Conservation (phyloP, 768 basidiomycete genomes). For the Boletus reticulatus region DNA sequence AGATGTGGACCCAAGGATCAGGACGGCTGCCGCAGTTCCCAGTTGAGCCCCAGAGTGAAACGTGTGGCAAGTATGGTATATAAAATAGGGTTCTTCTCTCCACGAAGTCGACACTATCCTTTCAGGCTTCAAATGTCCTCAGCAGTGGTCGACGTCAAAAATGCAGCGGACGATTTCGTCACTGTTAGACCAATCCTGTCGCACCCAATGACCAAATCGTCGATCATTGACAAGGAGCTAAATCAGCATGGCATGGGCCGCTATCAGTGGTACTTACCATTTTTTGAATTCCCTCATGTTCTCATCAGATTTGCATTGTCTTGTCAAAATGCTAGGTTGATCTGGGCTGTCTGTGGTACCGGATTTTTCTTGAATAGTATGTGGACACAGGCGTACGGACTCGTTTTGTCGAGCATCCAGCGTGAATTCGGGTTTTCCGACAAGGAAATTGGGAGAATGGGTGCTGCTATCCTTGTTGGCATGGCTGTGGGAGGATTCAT, state of each 20-base stretch:
- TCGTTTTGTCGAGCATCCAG: conserved; percentile 4
- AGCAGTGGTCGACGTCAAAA: not conserved
- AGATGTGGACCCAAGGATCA: too few species aligned
- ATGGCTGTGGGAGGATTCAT: conserved; percentile 3
- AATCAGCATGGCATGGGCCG: conserved; percentile 12
- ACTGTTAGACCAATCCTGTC: not conserved
- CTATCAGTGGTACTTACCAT: conserved; percentile 14
- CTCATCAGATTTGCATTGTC: not conserved
- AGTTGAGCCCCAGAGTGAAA: too few species aligned
- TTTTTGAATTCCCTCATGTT: too few species aligned
- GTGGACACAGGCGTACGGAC: conserved; percentile 1
- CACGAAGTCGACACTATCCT: too few species aligned
- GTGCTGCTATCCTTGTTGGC: not conserved
- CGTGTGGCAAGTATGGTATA: too few species aligned
- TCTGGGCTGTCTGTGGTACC: conserved; percentile 13
- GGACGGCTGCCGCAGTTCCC: too few species aligned
- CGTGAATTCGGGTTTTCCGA: conserved; percentile 17
- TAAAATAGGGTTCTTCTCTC: too few species aligned
- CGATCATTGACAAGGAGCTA: conserved; percentile 11
- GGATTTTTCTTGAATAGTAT: conserved; percentile 11
- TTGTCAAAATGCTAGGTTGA: conserved; percentile 2
- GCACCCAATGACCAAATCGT: conserved; percentile 3
- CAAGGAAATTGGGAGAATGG: conserved; percentile 12
- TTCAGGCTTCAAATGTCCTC: too few species aligned
- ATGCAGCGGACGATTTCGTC: too few species aligned